Percentiles rank a stretch among this genome's conserved stretches.
These are phyloP conservation scores for Whalleya microplaca DNA, from an alignment of 2,329 filamentous ascomycete genomes.

Conservation along the genomic window DNA sequence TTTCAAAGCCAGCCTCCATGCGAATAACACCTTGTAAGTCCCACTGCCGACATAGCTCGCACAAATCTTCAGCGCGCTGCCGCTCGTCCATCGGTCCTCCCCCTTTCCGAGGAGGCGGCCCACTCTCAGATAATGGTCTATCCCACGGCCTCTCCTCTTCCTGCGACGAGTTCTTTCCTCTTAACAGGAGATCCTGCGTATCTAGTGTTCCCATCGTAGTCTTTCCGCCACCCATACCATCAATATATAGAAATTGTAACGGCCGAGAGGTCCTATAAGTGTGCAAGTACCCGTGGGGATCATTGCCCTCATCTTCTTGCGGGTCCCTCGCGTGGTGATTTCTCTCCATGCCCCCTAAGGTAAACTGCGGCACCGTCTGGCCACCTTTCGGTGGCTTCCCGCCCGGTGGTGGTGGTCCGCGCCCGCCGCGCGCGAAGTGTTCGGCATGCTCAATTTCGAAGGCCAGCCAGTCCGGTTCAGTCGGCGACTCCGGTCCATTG, in stretches of 20 bases:
- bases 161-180: not conserved
- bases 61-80: conserved; percentile 49
- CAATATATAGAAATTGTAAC: conserved; percentile 66
- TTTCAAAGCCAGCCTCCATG: conserved; percentile 62
- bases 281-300: conserved; percentile 61
- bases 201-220: conserved; percentile 67
- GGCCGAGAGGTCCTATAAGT: conserved; percentile 62
- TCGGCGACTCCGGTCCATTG: conserved; percentile 43
- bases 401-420: not conserved
- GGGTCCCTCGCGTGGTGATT: not conserved
- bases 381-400: conserved; percentile 3
- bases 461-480: conserved; percentile 61
- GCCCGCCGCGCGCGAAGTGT: conserved; percentile 49
- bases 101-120: not conserved
- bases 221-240: conserved; percentile 71
- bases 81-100: conserved; percentile 39
- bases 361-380: not conserved
- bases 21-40: conserved; percentile 59
- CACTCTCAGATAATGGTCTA: not conserved
- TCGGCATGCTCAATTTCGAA: conserved; percentile 67
- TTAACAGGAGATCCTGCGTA: conserved; percentile 64
- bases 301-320: not conserved
- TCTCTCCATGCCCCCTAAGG: not conserved
- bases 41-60: conserved; percentile 48
- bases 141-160: not conserved